Conservation (phyloP, 129 eudicot genomes). For the Chrysanthemum makinoi region DNA sequence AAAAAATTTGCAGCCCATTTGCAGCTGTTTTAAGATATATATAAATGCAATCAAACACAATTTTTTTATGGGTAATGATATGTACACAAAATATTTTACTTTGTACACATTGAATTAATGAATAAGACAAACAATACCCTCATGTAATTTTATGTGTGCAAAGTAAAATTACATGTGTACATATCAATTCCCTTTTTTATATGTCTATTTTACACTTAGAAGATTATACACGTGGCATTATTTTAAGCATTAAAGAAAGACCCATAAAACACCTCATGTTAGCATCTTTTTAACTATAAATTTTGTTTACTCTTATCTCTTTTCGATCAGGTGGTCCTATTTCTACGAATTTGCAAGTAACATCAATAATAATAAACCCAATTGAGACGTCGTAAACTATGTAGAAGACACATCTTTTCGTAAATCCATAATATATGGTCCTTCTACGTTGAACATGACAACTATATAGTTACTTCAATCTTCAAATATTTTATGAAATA, state of each 20-base stretch:
- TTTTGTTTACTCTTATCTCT: constrained; percentile 14
- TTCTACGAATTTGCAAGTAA: constrained; percentile 1
- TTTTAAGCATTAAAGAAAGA: constrained; percentile 17
- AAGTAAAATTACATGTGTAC: no score
- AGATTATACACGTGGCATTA: no score
- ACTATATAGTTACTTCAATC: neutral
- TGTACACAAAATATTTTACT: no score
- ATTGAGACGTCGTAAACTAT: neutral
- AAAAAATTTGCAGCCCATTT: no score
- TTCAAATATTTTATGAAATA: neutral
- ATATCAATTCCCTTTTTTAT: no score
- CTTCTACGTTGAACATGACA: neutral
- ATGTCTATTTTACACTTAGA: no score
- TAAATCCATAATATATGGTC: neutral
- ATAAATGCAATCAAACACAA: no score
- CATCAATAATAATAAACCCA: neutral
- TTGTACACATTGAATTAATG: no score
- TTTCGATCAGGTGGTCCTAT: constrained; percentile 27
- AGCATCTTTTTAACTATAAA: constrained; percentile 21
- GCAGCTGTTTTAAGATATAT: no score
- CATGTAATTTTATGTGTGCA: no score
- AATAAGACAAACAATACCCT: no score
- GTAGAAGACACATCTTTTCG: neutral
- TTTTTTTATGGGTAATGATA: no score
- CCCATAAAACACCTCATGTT: constrained; percentile 6